Percentiles rank a stretch among this genome's conserved stretches.
Evolutionary conservation across 2,329 filamentous ascomycete genomes (phyloP).

Genomic region (Talaromyces sp.): DNA sequence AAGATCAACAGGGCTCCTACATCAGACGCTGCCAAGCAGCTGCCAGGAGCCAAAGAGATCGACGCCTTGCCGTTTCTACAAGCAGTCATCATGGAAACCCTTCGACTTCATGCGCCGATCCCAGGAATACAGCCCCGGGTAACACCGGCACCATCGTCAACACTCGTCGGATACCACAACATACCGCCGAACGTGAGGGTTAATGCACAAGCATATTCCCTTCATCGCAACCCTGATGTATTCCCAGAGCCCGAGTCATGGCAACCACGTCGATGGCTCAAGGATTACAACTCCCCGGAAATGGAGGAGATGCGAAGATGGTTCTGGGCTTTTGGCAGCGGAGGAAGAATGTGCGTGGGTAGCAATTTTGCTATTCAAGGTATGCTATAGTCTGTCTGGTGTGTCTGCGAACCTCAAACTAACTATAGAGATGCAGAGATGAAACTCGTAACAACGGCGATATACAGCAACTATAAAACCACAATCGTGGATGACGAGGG

Average conservation of each 20-base stretch:
- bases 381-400: conserved; percentile 22
- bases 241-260: conserved; percentile 49
- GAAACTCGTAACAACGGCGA: conserved; percentile 65
- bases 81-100: conserved; percentile 58
- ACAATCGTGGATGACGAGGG: conserved; percentile 59
- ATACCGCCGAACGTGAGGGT: conserved; percentile 46
- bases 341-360: conserved; percentile 50
- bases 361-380: conserved; percentile 49
- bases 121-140: conserved; percentile 61
- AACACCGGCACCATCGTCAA: conserved; percentile 39
- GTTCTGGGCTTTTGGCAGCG: conserved; percentile 53
- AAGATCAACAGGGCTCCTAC: conserved; percentile 25
- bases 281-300: conserved; percentile 32
- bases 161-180: conserved; percentile 37
- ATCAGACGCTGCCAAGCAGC: conserved; percentile 20
- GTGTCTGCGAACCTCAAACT: not conserved
- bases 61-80: conserved; percentile 55
- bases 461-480: conserved; percentile 66
- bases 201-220: conserved; percentile 50
- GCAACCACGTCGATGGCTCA: conserved; percentile 50
- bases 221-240: conserved; percentile 49
- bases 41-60: conserved; percentile 42
- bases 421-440: conserved; percentile 55
- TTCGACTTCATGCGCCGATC: conserved; percentile 60
- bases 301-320: conserved; percentile 46